Percentiles rank a stretch among this genome's conserved stretches.
Evolutionary conservation across 192 early-diverging fungal genomes (phyloP).

Genomic region (Thamnidium elegans): DNA sequence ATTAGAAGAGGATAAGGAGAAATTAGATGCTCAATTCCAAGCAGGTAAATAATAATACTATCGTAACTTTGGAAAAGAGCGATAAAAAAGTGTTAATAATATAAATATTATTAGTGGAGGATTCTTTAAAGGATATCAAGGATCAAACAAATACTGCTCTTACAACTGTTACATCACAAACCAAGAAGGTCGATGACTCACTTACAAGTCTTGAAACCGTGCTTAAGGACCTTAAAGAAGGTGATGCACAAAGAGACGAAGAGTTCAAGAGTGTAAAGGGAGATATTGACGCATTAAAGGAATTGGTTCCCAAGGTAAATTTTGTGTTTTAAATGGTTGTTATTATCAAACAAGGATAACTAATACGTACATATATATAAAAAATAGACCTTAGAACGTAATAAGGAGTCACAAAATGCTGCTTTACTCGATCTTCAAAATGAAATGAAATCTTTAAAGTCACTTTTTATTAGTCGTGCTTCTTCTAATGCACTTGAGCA

Average conservation of each 20-base stretch:
- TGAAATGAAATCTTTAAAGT: constrained; percentile 93
- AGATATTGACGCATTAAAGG: constrained; percentile 70
- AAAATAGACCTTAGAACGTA: constrained; percentile 65
- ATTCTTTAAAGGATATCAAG: constrained; percentile 55
- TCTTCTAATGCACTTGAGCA: constrained; percentile 21
- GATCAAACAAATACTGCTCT: constrained; percentile 64
- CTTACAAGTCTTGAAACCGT: constrained; percentile 62
- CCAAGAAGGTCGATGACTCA: constrained; percentile 65
- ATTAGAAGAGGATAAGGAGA: constrained; percentile 65
- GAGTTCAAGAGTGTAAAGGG: constrained; percentile 70
- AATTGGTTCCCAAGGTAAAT: constrained; percentile 73
- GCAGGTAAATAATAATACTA: constrained; percentile 28
- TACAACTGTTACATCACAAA: constrained; percentile 62
- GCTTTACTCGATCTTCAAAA: constrained; percentile 80
- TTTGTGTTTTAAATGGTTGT: constrained; percentile 2
- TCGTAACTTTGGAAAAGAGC: not conserved
- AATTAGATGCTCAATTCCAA: constrained; percentile 64
- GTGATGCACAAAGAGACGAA: constrained; percentile 62
- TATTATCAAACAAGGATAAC: not conserved
- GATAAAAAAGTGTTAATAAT: not conserved
- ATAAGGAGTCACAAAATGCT: constrained; percentile 65
- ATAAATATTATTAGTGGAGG: constrained; percentile 27
- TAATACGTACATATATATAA: not conserved
- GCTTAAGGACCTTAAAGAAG: constrained; percentile 59
- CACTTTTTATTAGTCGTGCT: constrained; percentile 77